Percentiles rank a stretch among this genome's conserved stretches.
phyloP scores from a whole-genome alignment of 169 alveolate genomes.

The Theileria orientalis region DNA sequence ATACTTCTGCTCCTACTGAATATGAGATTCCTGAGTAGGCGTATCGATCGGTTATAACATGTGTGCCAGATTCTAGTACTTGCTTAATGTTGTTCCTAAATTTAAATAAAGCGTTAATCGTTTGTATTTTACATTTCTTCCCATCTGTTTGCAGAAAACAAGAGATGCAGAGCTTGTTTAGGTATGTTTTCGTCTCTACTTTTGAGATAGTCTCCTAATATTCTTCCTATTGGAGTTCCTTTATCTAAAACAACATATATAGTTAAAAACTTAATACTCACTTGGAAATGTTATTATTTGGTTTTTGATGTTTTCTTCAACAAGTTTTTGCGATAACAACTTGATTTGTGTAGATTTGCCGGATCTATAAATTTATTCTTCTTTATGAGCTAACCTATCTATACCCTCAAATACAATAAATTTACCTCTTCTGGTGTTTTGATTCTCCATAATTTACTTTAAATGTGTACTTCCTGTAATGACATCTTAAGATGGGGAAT shows the following conservation, averaged over 20 bases:
- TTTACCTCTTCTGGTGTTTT: slow-evolving; percentile 73
- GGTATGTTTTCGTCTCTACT: slow-evolving; percentile 74
- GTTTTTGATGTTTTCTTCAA: slow-evolving; percentile 61
- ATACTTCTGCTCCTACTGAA: slow-evolving; percentile 87
- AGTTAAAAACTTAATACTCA: slow-evolving; percentile 40
- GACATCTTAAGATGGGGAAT: background rate
- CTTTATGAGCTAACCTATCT: slow-evolving; percentile 78
- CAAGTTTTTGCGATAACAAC: slow-evolving; percentile 69
- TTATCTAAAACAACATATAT: background rate
- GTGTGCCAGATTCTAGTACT: slow-evolving; percentile 76
- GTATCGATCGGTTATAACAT: slow-evolving; percentile 89
- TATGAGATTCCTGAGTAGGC: slow-evolving; percentile 94
- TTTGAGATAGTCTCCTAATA: slow-evolving; percentile 81
- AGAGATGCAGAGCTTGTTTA: slow-evolving; percentile 84
- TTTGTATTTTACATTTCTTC: slow-evolving; percentile 72
- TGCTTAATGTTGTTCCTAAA: slow-evolving; percentile 72
- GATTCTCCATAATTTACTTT: background rate
- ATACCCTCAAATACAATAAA: slow-evolving; percentile 93
- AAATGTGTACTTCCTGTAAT: background rate
- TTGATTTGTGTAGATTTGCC: slow-evolving; percentile 90
- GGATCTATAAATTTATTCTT: slow-evolving; percentile 67
- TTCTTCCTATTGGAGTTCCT: slow-evolving; percentile 79
- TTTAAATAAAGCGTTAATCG: background rate
- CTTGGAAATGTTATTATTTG: slow-evolving; percentile 79
- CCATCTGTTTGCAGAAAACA: slow-evolving; percentile 95